These are phyloP conservation scores for Puccinia coronata DNA, from an alignment of 1,284 basidiomycete species.

Conservation along the genomic window DNA sequence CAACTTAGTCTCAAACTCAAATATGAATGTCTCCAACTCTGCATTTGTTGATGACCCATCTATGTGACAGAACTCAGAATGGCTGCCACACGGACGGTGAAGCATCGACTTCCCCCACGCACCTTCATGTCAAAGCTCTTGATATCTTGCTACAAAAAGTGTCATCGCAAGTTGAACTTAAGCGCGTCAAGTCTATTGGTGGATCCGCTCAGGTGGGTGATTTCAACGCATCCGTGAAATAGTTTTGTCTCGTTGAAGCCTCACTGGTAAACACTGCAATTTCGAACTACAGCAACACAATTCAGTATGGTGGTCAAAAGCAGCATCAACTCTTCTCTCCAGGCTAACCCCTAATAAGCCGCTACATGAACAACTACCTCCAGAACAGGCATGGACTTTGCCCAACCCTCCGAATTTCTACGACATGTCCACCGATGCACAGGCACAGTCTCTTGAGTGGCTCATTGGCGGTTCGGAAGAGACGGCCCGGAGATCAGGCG, in stretches of 20 bases:
- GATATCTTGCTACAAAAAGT: slow-evolving; percentile 36
- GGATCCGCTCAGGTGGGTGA: slow-evolving; percentile 43
- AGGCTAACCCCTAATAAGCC: slow-evolving; percentile 32
- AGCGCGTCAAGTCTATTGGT: slow-evolving; percentile 40
- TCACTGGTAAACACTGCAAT: background rate
- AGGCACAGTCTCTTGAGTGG: slow-evolving; percentile 46
- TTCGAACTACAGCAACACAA: slow-evolving; percentile 23
- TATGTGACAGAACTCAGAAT: slow-evolving; percentile 24
- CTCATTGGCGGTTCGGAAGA: slow-evolving; percentile 37
- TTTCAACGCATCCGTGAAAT: background rate
- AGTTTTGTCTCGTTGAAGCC: background rate
- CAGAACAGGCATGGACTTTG: slow-evolving; percentile 45
- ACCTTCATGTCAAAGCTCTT: slow-evolving; percentile 39
- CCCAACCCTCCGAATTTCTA: slow-evolving; percentile 40
- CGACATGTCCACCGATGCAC: slow-evolving; percentile 19
- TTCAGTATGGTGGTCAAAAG: slow-evolving; percentile 48
- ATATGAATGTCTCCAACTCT: background rate
- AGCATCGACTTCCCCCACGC: slow-evolving; percentile 25
- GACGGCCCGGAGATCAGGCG: slow-evolving; percentile 28
- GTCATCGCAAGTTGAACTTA: slow-evolving; percentile 36
- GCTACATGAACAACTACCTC: slow-evolving; percentile 32
- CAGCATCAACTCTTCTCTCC: slow-evolving; percentile 35
- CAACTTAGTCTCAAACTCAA: too few species aligned
- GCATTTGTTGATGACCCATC: background rate
- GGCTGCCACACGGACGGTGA: slow-evolving; percentile 40